Conservation (phyloP, 768 basidiomycete genomes). For the Agaricus bisporus region DNA sequence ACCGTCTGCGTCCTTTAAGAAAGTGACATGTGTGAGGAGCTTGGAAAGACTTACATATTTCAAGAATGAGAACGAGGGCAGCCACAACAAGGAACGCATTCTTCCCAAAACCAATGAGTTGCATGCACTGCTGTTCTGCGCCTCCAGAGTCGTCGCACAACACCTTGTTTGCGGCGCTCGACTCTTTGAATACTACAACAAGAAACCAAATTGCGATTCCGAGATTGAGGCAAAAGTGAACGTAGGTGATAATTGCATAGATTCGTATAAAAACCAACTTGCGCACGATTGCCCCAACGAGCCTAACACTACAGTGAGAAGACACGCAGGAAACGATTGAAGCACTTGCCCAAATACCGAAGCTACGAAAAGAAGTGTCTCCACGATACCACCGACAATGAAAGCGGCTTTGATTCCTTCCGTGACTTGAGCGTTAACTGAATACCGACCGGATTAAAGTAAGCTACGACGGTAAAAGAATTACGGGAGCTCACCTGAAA, state of each 20-base stretch:
- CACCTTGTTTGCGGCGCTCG: conserved; percentile 32
- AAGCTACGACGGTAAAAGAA: background rate
- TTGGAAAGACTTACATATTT: conserved; percentile 44
- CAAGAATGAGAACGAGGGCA: conserved; percentile 38
- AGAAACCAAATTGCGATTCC: conserved; percentile 47
- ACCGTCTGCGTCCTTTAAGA: conserved; percentile 34
- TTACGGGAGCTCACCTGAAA: conserved; percentile 39
- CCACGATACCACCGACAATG: conserved; percentile 44
- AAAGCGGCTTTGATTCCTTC: conserved; percentile 34
- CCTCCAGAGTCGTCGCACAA: conserved; percentile 39
- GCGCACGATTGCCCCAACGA: conserved; percentile 57
- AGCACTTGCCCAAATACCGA: conserved; percentile 50
- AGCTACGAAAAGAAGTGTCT: conserved; percentile 44
- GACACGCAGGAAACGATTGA: background rate
- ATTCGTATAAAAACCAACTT: conserved; percentile 55
- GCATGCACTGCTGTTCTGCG: conserved; percentile 37
- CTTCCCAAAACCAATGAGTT: conserved; percentile 34
- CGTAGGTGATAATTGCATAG: conserved; percentile 51
- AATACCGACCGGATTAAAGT: background rate
- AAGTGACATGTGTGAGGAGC: conserved; percentile 3
- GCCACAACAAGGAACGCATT: conserved; percentile 43
- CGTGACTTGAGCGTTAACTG: conserved; percentile 30
- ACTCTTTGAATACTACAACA: conserved; percentile 39
- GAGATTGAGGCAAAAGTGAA: conserved; percentile 52
- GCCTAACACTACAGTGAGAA: conserved; percentile 26